These are phyloP conservation scores for Tuber melanosporum DNA, from an alignment of 495 filamentous ascomycete species.

Conservation along the genomic window DNA sequence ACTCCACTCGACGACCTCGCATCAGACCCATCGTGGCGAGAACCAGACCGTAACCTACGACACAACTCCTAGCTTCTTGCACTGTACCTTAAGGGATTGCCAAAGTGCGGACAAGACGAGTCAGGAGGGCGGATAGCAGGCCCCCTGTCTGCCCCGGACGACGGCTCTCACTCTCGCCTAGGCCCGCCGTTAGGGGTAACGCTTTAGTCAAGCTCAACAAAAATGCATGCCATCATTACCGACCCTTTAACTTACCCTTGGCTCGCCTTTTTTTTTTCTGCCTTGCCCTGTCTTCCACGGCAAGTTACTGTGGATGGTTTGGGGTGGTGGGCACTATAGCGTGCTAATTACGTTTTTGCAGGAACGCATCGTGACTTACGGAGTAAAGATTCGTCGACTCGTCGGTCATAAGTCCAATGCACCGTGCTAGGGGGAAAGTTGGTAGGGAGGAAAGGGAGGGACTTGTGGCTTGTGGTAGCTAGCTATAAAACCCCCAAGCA, in stretches of 20 bases:
- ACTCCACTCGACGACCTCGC: not conserved
- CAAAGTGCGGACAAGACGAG: not conserved
- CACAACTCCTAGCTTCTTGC: not conserved
- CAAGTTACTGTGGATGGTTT: not conserved
- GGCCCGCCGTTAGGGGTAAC: slow-evolving; percentile 4
- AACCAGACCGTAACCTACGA: not conserved
- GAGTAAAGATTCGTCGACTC: slow-evolving; percentile 1
- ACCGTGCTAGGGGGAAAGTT: not conserved
- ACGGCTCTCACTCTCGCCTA: not conserved
- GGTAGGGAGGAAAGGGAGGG: not conserved
- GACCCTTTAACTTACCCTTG: not conserved
- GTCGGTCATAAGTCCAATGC: not conserved
- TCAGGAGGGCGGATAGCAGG: not conserved
- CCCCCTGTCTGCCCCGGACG: not conserved
- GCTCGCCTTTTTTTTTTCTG: not conserved
- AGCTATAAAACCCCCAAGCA: slow-evolving; percentile 2
- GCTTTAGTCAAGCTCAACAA: slow-evolving; percentile 5
- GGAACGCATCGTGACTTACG: slow-evolving; percentile 1
- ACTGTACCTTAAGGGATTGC: not conserved
- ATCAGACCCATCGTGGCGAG: not conserved
- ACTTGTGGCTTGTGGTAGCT: not conserved
- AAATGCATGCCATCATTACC: slow-evolving; percentile 1
- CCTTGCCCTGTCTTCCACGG: not conserved
- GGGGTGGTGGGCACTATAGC: not conserved
- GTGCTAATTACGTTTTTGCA: not conserved